phyloP scores from a whole-genome alignment of 176 grass and related monocot genomes.

The Oryza glumipatula region DNA sequence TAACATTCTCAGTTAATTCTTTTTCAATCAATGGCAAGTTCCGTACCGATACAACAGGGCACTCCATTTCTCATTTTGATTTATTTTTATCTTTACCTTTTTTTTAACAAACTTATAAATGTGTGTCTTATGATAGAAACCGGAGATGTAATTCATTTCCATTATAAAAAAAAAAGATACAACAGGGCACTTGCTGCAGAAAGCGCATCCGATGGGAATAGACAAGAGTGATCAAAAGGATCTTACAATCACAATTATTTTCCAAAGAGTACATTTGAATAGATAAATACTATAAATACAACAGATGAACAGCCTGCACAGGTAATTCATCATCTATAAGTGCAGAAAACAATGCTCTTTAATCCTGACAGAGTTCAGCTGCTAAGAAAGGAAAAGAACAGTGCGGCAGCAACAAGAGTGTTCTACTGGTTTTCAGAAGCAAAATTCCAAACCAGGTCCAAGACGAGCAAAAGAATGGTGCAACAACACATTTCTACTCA shows the following conservation, averaged over 20 bases:
- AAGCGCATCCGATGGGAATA: background rate
- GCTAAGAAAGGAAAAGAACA: conserved; percentile 50
- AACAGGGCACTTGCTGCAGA: background rate
- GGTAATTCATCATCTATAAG: background rate
- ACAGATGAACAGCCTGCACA: conserved; percentile 14
- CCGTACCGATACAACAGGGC: no score
- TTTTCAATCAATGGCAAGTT: no score
- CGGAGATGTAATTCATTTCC: no score
- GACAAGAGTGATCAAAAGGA: background rate
- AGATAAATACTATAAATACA: background rate
- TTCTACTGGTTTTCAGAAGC: conserved; percentile 45
- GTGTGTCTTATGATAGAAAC: no score
- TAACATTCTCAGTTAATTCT: no score
- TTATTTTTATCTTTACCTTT: no score
- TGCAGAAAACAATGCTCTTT: conserved; percentile 26
- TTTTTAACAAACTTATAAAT: no score
- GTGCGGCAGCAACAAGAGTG: conserved; percentile 3
- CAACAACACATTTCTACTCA: conserved; percentile 11
- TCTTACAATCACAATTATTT: background rate
- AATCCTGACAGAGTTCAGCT: conserved; percentile 23
- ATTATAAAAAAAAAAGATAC: no score
- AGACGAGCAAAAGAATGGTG: conserved; percentile 46
- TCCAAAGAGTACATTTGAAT: conserved; percentile 8
- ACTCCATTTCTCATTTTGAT: no score
- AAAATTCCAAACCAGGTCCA: conserved; percentile 32